Conservation (phyloP, 1,284 basidiomycete genomes). For the Ustilago bromivora region DNA sequence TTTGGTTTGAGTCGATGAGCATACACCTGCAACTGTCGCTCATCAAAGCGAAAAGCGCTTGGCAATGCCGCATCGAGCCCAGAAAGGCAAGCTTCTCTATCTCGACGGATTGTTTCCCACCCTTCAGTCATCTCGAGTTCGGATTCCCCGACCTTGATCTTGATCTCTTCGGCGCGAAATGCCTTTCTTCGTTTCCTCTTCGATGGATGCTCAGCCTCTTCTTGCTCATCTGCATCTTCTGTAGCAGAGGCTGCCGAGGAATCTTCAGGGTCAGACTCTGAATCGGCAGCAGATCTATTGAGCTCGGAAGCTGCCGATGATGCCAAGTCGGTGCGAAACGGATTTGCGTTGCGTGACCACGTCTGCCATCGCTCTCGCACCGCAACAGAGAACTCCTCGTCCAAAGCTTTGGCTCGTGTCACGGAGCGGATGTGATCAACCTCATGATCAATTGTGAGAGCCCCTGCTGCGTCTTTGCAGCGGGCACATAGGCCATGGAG, state of each 20-base stretch:
- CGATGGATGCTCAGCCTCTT: slow-evolving; percentile 3
- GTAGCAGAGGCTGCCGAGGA: slow-evolving; percentile 8
- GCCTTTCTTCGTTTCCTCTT: slow-evolving; percentile 21
- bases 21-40: slow-evolving; percentile 35
- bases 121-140: slow-evolving; percentile 14
- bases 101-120: slow-evolving; percentile 23
- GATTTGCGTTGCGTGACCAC: slow-evolving; percentile 40
- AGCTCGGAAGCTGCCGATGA: slow-evolving; percentile 33
- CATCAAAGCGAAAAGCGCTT: slow-evolving; percentile 33
- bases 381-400: slow-evolving; percentile 44
- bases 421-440: slow-evolving; percentile 18
- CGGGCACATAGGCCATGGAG: slow-evolving; percentile 14
- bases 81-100: slow-evolving; percentile 23
- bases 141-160: slow-evolving; percentile 3
- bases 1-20: slow-evolving; percentile 40
- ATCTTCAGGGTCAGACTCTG: slow-evolving; percentile 20
- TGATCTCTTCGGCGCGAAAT: neutral
- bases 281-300: neutral
- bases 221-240: slow-evolving; percentile 15
- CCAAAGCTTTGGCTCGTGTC: slow-evolving; percentile 27
- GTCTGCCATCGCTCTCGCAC: slow-evolving; percentile 48
- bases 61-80: slow-evolving; percentile 34
- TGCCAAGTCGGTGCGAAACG: slow-evolving; percentile 33
- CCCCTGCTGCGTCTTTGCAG: slow-evolving; percentile 7
- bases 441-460: slow-evolving; percentile 30